A percentile compares a stretch with the other conserved stretches of the same genome.
Evolutionary conservation across 1,284 basidiomycete genomes (phyloP).

Genomic region (Naganishia sp.): DNA sequence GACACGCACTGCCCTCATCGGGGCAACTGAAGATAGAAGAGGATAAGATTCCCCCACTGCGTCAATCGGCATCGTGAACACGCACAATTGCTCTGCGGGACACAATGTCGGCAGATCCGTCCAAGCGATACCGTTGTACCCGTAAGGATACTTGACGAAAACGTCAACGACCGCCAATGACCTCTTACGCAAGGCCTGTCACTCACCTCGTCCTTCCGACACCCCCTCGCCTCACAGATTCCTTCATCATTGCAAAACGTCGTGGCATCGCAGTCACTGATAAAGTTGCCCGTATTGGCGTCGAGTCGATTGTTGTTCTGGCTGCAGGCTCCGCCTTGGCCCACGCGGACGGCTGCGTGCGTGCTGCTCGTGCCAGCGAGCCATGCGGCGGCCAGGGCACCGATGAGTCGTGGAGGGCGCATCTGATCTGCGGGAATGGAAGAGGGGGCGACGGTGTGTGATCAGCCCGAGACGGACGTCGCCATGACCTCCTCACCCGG

Average conservation of each 20-base stretch:
- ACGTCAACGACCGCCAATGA: constrained; percentile 55
- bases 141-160: constrained; percentile 49
- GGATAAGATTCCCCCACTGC: not conserved
- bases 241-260: constrained; percentile 65
- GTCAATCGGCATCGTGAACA: constrained; percentile 4
- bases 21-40: constrained; percentile 65
- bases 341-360: constrained; percentile 6
- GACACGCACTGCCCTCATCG: constrained; percentile 75
- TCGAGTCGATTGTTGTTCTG: constrained; percentile 65
- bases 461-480: not conserved
- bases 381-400: not conserved
- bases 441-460: not conserved
- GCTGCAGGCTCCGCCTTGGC: constrained; percentile 33
- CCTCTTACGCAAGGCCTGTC: not conserved
- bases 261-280: constrained; percentile 69
- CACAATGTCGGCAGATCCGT: constrained; percentile 65
- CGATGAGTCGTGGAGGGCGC: not conserved
- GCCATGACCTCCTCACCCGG: not conserved
- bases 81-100: constrained; percentile 55
- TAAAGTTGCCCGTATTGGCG: constrained; percentile 71
- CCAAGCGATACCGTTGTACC: constrained; percentile 49
- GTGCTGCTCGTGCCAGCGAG: not conserved
- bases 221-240: constrained; percentile 67
- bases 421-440: not conserved
- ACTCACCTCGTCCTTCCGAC: constrained; percentile 68